Percentiles rank a stretch among this genome's conserved stretches.
Evolutionary conservation across 192 early-diverging fungal species (phyloP).

Genomic region (Coemansia sp.): DNA sequence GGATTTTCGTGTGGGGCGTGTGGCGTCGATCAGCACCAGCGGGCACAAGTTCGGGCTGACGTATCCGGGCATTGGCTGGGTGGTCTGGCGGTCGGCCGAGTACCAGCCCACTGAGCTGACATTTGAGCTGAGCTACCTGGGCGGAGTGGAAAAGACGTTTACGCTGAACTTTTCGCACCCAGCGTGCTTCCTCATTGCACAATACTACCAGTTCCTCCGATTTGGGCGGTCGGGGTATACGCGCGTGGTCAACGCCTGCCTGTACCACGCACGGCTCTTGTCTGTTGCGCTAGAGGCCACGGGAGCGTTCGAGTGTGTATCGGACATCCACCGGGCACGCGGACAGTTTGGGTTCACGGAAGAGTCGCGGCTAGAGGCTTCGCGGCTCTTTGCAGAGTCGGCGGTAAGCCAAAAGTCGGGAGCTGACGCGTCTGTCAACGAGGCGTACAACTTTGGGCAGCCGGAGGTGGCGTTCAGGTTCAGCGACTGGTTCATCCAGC

Average conservation of each 20-base stretch:
- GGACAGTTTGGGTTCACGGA: conserved; percentile 46
- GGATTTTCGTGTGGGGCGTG: conserved; percentile 66
- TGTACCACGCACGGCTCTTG: conserved; percentile 58
- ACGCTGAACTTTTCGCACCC: conserved; percentile 78
- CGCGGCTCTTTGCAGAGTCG: conserved; percentile 14
- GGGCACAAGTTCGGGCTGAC: conserved; percentile 87
- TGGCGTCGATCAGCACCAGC: conserved; percentile 76
- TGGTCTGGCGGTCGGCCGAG: conserved; percentile 65
- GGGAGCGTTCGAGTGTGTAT: conserved; percentile 62
- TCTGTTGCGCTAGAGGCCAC: conserved; percentile 54
- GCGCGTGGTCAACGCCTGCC: conserved; percentile 63
- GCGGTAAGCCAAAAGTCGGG: conserved; percentile 2
- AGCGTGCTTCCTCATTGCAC: conserved; percentile 71
- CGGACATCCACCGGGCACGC: conserved; percentile 59
- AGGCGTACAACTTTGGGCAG: conserved; percentile 51
- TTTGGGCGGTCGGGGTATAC: conserved; percentile 65
- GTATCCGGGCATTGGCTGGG: conserved; percentile 82
- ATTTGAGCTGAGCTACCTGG: conserved; percentile 74
- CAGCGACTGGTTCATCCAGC: conserved; percentile 53
- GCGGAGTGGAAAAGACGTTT: conserved; percentile 64
- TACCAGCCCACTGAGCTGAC: conserved; percentile 72
- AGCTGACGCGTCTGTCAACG: conserved; percentile 26
- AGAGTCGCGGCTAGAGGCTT: conserved; percentile 23
- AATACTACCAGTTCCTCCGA: conserved; percentile 80
- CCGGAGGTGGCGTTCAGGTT: conserved; percentile 67